These are phyloP conservation scores for Alternaria ventricosa DNA, from an alignment of 2,329 filamentous ascomycete genomes.

Conservation along the genomic window DNA sequence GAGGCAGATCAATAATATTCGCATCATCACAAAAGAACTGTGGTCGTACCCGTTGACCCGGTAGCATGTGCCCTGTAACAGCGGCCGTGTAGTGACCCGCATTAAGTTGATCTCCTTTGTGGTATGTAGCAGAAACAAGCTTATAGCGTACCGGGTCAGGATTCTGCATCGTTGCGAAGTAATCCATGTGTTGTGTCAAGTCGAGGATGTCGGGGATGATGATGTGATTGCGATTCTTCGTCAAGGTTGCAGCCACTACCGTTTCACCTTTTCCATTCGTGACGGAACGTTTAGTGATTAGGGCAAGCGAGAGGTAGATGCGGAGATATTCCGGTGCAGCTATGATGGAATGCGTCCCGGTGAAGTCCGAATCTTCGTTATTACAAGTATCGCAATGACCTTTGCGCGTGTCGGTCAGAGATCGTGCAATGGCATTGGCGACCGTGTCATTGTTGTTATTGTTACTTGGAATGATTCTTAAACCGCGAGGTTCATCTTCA, in stretches of 20 bases:
- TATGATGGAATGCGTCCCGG: neutral
- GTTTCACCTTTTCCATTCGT: neutral
- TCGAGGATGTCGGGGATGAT: neutral
- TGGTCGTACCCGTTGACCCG: neutral
- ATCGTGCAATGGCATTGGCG: neutral
- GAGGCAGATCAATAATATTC: neutral
- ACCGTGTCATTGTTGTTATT: neutral
- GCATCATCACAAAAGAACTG: neutral
- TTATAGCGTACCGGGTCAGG: neutral
- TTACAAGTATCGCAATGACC: no score
- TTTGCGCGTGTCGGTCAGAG: neutral
- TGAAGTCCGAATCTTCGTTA: neutral
- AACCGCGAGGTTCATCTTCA: neutral
- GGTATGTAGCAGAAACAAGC: neutral
- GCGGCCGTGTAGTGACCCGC: neutral
- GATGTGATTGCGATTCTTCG: neutral
- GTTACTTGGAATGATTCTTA: neutral
- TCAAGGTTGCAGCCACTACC: neutral
- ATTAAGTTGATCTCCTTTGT: neutral
- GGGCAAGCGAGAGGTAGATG: neutral
- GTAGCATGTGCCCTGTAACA: neutral
- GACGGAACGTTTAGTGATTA: no score
- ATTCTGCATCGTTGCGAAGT: neutral
- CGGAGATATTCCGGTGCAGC: constrained; percentile 2
- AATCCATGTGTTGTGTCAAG: neutral